Percentiles rank a stretch among this genome's conserved stretches.
Conservation (phyloP, 352 stramenopile genomes). For the Labyrinthula sp. region DNA sequence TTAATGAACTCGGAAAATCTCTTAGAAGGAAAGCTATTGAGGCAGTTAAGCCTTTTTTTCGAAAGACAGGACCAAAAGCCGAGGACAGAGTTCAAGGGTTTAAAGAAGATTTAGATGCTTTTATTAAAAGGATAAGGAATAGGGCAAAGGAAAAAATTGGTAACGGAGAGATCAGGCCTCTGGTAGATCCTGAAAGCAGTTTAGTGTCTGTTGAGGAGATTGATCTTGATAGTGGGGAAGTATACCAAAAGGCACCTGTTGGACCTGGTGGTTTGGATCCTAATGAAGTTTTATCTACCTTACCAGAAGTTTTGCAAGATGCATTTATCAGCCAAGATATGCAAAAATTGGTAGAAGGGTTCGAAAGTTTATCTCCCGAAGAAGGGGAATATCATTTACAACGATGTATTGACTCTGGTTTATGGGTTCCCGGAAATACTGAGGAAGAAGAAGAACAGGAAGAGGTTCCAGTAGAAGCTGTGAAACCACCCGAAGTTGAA, state of each 20-base stretch:
- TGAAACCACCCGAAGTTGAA: no score
- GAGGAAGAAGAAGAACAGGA: constrained; percentile 20
- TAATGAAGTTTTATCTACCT: constrained; percentile 53
- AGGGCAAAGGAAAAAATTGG: constrained; percentile 49
- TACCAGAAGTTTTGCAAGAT: constrained; percentile 52
- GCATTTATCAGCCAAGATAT: constrained; percentile 56
- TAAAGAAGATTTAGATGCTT: constrained; percentile 44
- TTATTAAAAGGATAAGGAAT: constrained; percentile 50
- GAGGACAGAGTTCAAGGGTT: constrained; percentile 45
- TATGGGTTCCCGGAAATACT: constrained; percentile 42
- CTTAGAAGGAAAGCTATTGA: constrained; percentile 49
- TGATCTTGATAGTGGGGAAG: constrained; percentile 34
- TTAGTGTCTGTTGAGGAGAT: constrained; percentile 28
- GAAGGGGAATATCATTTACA: constrained; percentile 62
- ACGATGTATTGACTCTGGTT: constrained; percentile 49
- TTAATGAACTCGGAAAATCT: constrained; percentile 50
- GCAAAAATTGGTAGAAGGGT: constrained; percentile 41
- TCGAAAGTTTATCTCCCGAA: constrained; percentile 42
- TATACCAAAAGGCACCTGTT: constrained; percentile 43
- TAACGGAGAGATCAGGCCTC: constrained; percentile 32
- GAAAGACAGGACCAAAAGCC: constrained; percentile 41
- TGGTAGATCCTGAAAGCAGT: neutral
- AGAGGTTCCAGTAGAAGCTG: constrained; percentile 9
- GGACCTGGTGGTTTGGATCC: constrained; percentile 58
- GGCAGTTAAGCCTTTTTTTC: constrained; percentile 59